Conservation (phyloP, 2,329 filamentous ascomycete genomes). For the Phoma sp. region DNA sequence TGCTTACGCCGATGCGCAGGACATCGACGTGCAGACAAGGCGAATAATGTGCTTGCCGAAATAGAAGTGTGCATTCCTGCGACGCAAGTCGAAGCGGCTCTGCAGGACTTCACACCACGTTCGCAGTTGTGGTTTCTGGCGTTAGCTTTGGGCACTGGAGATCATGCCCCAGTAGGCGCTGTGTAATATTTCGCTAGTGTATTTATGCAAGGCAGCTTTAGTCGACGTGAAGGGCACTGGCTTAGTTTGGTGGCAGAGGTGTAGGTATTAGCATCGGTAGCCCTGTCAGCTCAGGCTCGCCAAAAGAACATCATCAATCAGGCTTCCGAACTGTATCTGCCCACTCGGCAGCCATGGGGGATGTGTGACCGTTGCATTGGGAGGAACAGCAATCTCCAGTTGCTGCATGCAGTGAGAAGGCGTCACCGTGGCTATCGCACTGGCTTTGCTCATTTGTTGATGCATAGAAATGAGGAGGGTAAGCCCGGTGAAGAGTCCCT, state of each 20-base stretch:
- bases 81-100: background rate
- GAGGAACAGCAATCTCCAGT: slow-evolving; percentile 6
- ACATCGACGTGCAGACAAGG: slow-evolving; percentile 28
- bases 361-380: background rate
- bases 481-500: slow-evolving; percentile 44
- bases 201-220: slow-evolving; percentile 2
- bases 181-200: slow-evolving; percentile 10
- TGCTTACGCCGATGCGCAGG: slow-evolving; percentile 33
- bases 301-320: background rate
- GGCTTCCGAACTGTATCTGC: background rate
- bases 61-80: slow-evolving; percentile 6
- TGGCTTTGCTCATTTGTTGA: slow-evolving; percentile 31
- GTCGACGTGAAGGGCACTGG: background rate
- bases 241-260: slow-evolving; percentile 24
- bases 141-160: background rate
- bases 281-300: slow-evolving; percentile 11
- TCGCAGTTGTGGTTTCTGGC: background rate
- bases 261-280: slow-evolving; percentile 25
- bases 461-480: slow-evolving; percentile 32
- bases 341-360: background rate
- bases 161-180: background rate
- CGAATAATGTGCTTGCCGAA: slow-evolving; percentile 19
- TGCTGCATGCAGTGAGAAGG: slow-evolving; percentile 15
- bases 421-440: slow-evolving; percentile 1
- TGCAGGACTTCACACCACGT: background rate